Evolutionary conservation across 202 grass and related monocot genomes (phyloP).

Genomic region (Hordeum pubiflorum): DNA sequence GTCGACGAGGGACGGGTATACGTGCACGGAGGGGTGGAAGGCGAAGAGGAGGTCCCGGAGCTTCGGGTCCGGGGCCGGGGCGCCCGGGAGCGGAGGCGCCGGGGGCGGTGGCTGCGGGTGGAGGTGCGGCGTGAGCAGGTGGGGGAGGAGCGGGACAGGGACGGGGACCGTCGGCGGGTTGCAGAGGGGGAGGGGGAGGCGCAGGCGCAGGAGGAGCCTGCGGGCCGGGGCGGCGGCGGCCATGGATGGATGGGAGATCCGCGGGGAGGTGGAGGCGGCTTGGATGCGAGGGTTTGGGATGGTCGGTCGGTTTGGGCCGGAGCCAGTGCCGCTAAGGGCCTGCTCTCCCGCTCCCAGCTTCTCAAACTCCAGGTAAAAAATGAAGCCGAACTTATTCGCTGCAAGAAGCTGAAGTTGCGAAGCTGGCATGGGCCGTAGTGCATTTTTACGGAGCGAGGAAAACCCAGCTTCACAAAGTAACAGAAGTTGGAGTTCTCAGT

Average conservation of each 20-base stretch:
- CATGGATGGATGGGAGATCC: slow-evolving; percentile 18
- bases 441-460: no score
- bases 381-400: no score
- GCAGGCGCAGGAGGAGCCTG: slow-evolving; percentile 37
- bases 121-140: neutral
- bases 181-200: slow-evolving; percentile 22
- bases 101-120: neutral
- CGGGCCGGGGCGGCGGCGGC: slow-evolving; percentile 41
- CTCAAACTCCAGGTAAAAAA: no score
- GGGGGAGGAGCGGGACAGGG: slow-evolving; percentile 25
- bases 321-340: neutral
- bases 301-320: neutral
- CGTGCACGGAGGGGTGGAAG: slow-evolving; percentile 38
- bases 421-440: no score
- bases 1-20: slow-evolving; percentile 33
- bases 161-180: slow-evolving; percentile 26
- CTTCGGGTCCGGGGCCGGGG: neutral
- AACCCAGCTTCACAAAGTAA: no score
- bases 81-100: neutral
- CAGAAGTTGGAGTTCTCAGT: no score
- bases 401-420: no score
- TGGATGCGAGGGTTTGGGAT: slow-evolving; percentile 12
- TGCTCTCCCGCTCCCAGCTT: no score
- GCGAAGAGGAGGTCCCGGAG: slow-evolving; percentile 33
- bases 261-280: neutral